Percentiles rank a stretch among this genome's conserved stretches.
Evolutionary conservation across 169 alveolate genomes (phyloP).

Genomic region (Cryptosporidium meleagridis): DNA sequence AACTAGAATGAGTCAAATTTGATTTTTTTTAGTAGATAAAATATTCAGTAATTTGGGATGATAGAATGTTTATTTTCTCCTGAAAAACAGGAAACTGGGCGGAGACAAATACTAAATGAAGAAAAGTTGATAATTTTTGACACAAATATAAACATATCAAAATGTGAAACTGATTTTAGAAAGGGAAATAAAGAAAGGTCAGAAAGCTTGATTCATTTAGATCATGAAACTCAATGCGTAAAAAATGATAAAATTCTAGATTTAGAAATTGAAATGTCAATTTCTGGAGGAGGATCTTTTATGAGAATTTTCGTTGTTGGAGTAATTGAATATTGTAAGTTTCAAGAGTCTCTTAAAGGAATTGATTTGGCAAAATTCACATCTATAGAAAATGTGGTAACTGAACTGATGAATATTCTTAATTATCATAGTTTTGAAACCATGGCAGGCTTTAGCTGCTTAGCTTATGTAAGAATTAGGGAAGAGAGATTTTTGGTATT

Average conservation of each 20-base stretch:
- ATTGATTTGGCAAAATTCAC: not conserved
- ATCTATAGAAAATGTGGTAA: not conserved
- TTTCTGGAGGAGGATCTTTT: not conserved
- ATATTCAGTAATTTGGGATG: not conserved
- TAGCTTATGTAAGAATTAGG: not conserved
- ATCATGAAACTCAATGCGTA: not conserved
- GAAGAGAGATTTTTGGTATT: conserved; percentile 20
- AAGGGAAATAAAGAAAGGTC: not conserved
- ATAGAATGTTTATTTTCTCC: conserved; percentile 18
- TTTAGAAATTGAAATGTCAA: not conserved
- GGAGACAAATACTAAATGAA: not conserved
- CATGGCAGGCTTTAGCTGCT: conserved; percentile 25
- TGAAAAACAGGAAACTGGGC: not conserved
- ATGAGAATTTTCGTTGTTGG: conserved; percentile 9
- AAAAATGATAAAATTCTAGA: not conserved
- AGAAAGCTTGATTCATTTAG: not conserved
- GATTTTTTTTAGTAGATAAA: not conserved
- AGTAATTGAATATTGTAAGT: not conserved
- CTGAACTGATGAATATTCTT: not conserved
- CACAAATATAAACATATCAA: not conserved
- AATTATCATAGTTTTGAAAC: not conserved
- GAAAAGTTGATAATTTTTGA: conserved; percentile 13
- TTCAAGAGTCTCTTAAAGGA: not conserved
- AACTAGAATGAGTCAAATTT: not conserved
- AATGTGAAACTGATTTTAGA: conserved; percentile 2